phyloP scores from a whole-genome alignment of 495 filamentous ascomycete species.

The Daldinia grandis region DNA sequence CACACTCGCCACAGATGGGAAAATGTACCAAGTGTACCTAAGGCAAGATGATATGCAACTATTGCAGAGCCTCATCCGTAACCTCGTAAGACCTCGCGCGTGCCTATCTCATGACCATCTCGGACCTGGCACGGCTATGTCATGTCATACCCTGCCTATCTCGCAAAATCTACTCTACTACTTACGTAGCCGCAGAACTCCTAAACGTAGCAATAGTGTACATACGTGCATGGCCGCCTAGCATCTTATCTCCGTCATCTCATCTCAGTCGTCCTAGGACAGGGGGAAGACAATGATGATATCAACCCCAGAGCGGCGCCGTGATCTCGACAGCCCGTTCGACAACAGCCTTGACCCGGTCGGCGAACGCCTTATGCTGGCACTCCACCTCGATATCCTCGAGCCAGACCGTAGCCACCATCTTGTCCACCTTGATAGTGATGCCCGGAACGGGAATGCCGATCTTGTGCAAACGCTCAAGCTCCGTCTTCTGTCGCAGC shows the following conservation, averaged over 20 bases:
- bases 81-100: neutral
- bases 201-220: neutral
- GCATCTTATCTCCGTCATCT: neutral
- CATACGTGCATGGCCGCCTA: neutral
- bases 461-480: conserved; percentile 74
- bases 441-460: conserved; percentile 91
- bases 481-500: conserved; percentile 60
- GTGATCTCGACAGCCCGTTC: conserved; percentile 92
- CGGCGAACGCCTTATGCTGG: conserved; percentile 71
- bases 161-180: neutral
- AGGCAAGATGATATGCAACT: neutral
- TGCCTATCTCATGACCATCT: conserved; percentile 1
- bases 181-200: neutral
- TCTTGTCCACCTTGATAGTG: conserved; percentile 85
- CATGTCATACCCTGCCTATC: neutral
- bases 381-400: conserved; percentile 92
- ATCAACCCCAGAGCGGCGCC: conserved; percentile 70
- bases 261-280: neutral
- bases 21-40: too few species aligned
- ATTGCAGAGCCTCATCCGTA: conserved; percentile 8
- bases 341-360: conserved; percentile 85
- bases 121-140: neutral
- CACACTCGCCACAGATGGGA: neutral
- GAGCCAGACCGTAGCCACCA: conserved; percentile 88
- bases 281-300: neutral